Conservation (phyloP, 495 filamentous ascomycete genomes). For the Trichocladium uniseriatum region DNA sequence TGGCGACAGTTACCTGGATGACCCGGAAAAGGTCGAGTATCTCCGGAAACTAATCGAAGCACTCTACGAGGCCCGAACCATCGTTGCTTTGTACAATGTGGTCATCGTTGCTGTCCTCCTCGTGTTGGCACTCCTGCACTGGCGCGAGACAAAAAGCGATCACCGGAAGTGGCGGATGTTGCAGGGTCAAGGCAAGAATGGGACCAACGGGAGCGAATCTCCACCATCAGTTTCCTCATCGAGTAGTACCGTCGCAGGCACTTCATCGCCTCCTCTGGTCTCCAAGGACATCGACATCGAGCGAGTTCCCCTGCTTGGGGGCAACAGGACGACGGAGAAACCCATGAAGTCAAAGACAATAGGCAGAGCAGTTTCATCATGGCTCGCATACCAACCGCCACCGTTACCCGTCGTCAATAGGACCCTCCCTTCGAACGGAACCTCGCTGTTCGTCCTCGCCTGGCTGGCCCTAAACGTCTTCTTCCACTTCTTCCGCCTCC, state of each 20-base stretch:
- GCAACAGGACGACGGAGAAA: background rate
- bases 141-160: conserved; percentile 14
- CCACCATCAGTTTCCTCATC: too few species aligned
- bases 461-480: conserved; percentile 49
- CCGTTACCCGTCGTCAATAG: conserved; percentile 47
- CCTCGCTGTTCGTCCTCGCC: conserved; percentile 38
- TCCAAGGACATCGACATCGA: conserved; percentile 12
- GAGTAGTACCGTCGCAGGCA: too few species aligned
- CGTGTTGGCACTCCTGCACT: conserved; percentile 22
- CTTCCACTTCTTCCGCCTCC: conserved; percentile 42
- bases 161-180: conserved; percentile 13
- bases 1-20: conserved; percentile 2
- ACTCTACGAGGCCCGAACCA: conserved; percentile 25
- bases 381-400: conserved; percentile 44
- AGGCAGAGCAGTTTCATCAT: conserved; percentile 15
- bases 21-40: conserved; percentile 29
- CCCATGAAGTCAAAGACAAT: background rate
- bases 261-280: too few species aligned
- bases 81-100: conserved; percentile 30
- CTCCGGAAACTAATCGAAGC: conserved; percentile 24
- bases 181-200: too few species aligned
- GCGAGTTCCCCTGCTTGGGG: conserved; percentile 8
- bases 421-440: conserved; percentile 43
- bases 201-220: too few species aligned
- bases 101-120: conserved; percentile 24